Conservation (phyloP, 1,284 basidiomycete genomes). For the Malassezia japonica region DNA sequence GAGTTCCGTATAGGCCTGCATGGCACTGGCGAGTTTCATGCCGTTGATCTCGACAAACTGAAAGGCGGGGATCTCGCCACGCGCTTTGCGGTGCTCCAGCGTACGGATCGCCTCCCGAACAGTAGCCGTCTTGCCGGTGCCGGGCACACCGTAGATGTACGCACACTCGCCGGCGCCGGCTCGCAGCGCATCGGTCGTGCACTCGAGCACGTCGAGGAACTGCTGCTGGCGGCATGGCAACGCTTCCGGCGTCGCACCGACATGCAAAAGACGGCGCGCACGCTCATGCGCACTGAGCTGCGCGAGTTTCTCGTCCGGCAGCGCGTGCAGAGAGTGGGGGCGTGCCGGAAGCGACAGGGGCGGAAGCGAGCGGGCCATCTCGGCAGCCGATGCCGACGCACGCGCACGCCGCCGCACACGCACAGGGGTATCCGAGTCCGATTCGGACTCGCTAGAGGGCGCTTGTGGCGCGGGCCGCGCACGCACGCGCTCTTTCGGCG, state of each 20-base stretch:
- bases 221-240: slow-evolving; percentile 84
- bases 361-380: slow-evolving; percentile 20
- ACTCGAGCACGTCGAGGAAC: slow-evolving; percentile 65
- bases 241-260: slow-evolving; percentile 79
- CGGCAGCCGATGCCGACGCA: slow-evolving; percentile 14
- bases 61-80: slow-evolving; percentile 78
- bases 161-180: slow-evolving; percentile 89
- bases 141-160: slow-evolving; percentile 86
- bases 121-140: slow-evolving; percentile 81
- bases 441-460: too few species aligned
- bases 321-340: slow-evolving; percentile 25
- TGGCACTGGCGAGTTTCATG: slow-evolving; percentile 55
- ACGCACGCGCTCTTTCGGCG: too few species aligned
- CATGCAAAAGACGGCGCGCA: slow-evolving; percentile 61
- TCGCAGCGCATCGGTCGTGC: slow-evolving; percentile 75
- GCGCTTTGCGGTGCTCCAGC: slow-evolving; percentile 23
- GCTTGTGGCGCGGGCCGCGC: too few species aligned
- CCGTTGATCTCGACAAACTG: slow-evolving; percentile 98
- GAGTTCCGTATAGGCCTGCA: slow-evolving; percentile 39
- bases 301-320: slow-evolving; percentile 19
- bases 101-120: slow-evolving; percentile 81
- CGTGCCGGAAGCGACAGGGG: slow-evolving; percentile 28
- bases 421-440: too few species aligned
- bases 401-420: slow-evolving; percentile 7
- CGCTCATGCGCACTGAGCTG: slow-evolving; percentile 30